phyloP scores from a whole-genome alignment of 768 basidiomycete species.

The Tylopilus rubrobrunneus region DNA sequence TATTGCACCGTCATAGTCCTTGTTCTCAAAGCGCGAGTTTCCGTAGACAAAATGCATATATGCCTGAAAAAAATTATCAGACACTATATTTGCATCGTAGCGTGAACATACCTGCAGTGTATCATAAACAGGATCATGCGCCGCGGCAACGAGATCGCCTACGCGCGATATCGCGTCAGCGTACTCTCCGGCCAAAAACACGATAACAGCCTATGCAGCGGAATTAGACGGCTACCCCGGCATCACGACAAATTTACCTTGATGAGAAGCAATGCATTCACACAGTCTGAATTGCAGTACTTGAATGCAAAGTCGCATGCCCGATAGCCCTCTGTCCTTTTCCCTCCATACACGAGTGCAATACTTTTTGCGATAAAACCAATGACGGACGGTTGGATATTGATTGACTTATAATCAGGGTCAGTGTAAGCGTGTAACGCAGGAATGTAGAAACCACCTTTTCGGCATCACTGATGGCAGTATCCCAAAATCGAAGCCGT shows the following conservation, averaged over 20 bases:
- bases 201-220: background rate
- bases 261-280: background rate
- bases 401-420: no score
- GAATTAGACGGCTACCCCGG: no score
- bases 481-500: background rate
- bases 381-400: no score
- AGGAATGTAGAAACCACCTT: background rate
- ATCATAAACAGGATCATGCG: background rate
- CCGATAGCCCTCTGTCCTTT: background rate
- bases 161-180: background rate
- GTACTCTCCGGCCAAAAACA: background rate
- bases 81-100: background rate
- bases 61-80: no score
- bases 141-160: background rate
- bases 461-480: background rate
- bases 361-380: no score
- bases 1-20: no score
- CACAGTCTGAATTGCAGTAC: background rate
- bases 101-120: background rate
- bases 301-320: background rate
- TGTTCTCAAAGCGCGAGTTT: no score
- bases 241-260: background rate
- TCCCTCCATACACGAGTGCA: no score
- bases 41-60: no score
- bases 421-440: no score